phyloP scores from a whole-genome alignment of 805 yeast species.

The Candida dendrica region DNA sequence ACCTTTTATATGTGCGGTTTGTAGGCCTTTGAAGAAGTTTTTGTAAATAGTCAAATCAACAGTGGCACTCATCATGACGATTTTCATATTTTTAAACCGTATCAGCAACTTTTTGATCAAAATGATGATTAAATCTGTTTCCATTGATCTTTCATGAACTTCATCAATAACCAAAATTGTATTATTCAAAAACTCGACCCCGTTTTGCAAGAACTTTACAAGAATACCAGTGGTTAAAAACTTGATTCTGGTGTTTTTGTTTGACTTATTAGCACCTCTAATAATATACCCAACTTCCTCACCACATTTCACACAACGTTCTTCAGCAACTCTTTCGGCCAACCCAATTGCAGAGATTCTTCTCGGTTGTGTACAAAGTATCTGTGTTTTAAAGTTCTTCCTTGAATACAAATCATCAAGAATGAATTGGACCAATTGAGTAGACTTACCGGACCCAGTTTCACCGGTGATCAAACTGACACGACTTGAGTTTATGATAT shows the following conservation, averaged over 20 bases:
- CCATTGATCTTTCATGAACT: constrained; percentile 94
- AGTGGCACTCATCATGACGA: constrained; percentile 91
- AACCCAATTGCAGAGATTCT: constrained; percentile 92
- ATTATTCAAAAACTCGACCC: constrained; percentile 36
- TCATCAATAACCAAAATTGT: constrained; percentile 81
- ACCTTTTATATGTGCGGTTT: constrained; percentile 82
- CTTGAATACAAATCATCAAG: constrained; percentile 53
- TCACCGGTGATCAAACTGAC: constrained; percentile 88
- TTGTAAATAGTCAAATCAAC: constrained; percentile 65
- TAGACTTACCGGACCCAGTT: constrained; percentile 95
- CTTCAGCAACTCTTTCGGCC: constrained; percentile 88
- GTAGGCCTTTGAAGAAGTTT: constrained; percentile 51
- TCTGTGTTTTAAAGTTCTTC: constrained; percentile 42
- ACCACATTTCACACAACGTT: constrained; percentile 54
- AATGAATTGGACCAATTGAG: constrained; percentile 87
- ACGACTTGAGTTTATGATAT: constrained; percentile 47
- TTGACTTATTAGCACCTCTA: constrained; percentile 78
- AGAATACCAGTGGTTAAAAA: constrained; percentile 93
- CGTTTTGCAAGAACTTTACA: constrained; percentile 70
- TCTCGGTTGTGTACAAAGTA: constrained; percentile 91
- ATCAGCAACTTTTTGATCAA: constrained; percentile 57
- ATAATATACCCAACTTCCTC: constrained; percentile 83
- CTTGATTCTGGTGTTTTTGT: constrained; percentile 56
- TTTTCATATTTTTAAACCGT: constrained; percentile 42
- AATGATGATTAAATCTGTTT: constrained; percentile 77